Percentiles rank a stretch among this genome's conserved stretches.
Evolutionary conservation across 805 yeast genomes (phyloP).

Genomic region (Maudiozyma saulgeensis): DNA sequence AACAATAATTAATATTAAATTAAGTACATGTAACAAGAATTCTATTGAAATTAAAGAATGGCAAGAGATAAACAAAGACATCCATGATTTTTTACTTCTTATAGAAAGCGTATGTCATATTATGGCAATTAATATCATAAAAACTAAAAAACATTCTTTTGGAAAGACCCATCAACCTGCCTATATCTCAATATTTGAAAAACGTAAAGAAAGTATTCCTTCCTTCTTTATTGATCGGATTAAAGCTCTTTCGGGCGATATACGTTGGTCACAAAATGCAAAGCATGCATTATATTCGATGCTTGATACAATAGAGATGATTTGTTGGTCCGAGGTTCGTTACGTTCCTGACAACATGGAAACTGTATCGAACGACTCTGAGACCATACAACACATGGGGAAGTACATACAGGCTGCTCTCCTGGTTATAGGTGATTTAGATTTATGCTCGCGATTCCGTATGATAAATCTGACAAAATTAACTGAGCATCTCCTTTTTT

Average conservation of each 20-base stretch:
- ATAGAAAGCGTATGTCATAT: constrained; percentile 5
- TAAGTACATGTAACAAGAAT: constrained; percentile 2
- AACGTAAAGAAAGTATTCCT: no score
- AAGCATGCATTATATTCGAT: not conserved
- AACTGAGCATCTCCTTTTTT: not conserved
- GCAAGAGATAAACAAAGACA: not conserved
- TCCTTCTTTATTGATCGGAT: no score
- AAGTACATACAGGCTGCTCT: not conserved
- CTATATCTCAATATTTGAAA: not conserved
- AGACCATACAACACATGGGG: not conserved
- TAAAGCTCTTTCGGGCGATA: no score
- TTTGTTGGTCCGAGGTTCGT: not conserved
- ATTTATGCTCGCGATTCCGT: not conserved
- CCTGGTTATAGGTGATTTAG: not conserved
- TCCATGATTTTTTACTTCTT: constrained; percentile 1
- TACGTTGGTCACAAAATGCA: not conserved
- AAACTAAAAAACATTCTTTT: not conserved
- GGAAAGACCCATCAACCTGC: not conserved
- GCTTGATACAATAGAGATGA: not conserved
- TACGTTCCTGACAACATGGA: not conserved
- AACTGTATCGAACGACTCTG: not conserved
- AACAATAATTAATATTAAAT: constrained; percentile 2
- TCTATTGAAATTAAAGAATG: not conserved
- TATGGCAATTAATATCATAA: not conserved
- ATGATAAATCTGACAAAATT: not conserved